Conservation (phyloP, 306 rosid genomes). For the Rosa chinensis region DNA sequence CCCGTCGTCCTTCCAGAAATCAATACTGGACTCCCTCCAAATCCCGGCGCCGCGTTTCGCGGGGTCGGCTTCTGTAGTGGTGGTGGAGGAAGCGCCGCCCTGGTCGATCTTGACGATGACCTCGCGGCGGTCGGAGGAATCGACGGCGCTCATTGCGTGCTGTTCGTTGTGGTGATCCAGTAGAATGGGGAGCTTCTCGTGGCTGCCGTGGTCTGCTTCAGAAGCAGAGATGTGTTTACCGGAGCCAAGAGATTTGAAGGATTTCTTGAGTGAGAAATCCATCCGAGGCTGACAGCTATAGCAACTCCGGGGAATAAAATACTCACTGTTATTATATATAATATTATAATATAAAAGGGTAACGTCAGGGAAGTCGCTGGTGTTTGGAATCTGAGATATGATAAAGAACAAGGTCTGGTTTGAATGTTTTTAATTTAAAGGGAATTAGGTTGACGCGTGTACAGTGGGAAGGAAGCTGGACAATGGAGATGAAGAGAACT, state of each 20-base stretch:
- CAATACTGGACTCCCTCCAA: constrained; percentile 63
- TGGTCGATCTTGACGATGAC: constrained; percentile 64
- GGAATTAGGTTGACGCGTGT: constrained; percentile 43
- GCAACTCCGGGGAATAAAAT: background rate
- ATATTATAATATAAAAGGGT: background rate
- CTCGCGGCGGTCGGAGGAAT: constrained; percentile 27
- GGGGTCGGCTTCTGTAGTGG: background rate
- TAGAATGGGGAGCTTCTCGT: constrained; percentile 62
- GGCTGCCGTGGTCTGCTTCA: constrained; percentile 9
- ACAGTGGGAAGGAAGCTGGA: background rate
- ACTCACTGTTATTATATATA: background rate
- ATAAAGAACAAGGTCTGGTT: background rate
- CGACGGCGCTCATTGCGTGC: constrained; percentile 17
- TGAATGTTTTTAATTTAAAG: background rate
- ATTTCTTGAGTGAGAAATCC: constrained; percentile 60
- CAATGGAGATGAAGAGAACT: no score
- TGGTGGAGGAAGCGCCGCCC: background rate
- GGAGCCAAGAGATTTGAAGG: constrained; percentile 58
- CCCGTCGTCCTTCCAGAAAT: constrained; percentile 42
- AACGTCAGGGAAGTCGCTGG: background rate
- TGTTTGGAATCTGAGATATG: background rate
- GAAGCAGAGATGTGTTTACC: constrained; percentile 37
- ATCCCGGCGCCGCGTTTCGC: constrained; percentile 15
- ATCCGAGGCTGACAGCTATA: constrained; percentile 22
- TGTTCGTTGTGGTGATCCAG: constrained; percentile 37